Base-by-base conservation (phyloP, 2,329 filamentous ascomycete species). In the Monilinia aucupariae region DNA sequence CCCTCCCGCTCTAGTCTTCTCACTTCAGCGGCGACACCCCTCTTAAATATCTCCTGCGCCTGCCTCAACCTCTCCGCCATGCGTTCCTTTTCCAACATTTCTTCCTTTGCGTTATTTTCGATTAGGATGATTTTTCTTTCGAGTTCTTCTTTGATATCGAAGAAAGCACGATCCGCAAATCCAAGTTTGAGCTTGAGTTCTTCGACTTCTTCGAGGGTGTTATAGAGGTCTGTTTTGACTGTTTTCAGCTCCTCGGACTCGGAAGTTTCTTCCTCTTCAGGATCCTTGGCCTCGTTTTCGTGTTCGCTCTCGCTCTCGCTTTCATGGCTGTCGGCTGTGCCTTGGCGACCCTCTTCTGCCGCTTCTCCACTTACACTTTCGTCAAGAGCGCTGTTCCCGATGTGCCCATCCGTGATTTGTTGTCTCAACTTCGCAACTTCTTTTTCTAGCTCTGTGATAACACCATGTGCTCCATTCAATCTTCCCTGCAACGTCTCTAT, bases 191-290 rank as follows among this genome's bases (percentile, higher is more conserved):
- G 25, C 17, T 43, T 49, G 9, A 62, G 25, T 32, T 58, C 60
- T 41, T 62, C 60, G 25, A 55, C 54, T 50, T 62, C 60, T 49
- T 62, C 45, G 4, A 62, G 43, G 15, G 60, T 49, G 15, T 62
- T 62, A 13, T 62, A 62, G 7, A 62, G 60, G 32, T 62, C 52
- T 17, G n/a, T 43, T 30, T 49, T 58, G 17, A 32, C 32, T 0
- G 15, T 37, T 47, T 34, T 48, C 6, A 58, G 22, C n/a, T 62
- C 45, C 25, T 50, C 45, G 7, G 22, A 47, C 8, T 32, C 43
- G 37, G 37, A 5, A 4, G 5, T 34, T 49, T 37, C 32, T 17
- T 22, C 34, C 3, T 30, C 34, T 25, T 30, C 34, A 12, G 22
- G 8, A 10, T n/a, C 49, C 30, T n/a, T 49, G 17, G 17, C 22